A percentile compares a stretch with the other conserved stretches of the same genome.
These are phyloP conservation scores for Camptophora hylomeconis DNA, from an alignment of 2,329 filamentous ascomycete species.

Conservation along the genomic window DNA sequence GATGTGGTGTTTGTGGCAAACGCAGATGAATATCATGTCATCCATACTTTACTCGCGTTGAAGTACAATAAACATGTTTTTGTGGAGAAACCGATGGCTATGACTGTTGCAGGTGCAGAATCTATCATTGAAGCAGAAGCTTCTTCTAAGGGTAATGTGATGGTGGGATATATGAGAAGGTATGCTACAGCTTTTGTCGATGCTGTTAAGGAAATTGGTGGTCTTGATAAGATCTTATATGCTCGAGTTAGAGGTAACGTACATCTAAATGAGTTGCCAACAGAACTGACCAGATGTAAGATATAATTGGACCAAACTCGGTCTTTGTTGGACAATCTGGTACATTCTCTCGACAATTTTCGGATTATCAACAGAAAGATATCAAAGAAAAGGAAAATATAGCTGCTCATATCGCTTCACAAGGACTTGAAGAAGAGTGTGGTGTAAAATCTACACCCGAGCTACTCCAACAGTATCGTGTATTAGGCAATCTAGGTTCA, in stretches of 20 bases:
- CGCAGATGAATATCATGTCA: slow-evolving; percentile 42
- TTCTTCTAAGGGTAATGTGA: slow-evolving; percentile 37
- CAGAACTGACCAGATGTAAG: too few species aligned
- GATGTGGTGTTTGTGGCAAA: slow-evolving; percentile 41
- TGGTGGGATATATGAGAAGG: slow-evolving; percentile 48
- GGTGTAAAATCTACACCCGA: slow-evolving; percentile 19
- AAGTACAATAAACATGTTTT: slow-evolving; percentile 43
- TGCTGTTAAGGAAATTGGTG: slow-evolving; percentile 39
- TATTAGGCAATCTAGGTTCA: slow-evolving; percentile 35
- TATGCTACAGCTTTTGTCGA: slow-evolving; percentile 43
- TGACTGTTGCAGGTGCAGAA: slow-evolving; percentile 35
- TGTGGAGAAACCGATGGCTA: slow-evolving; percentile 45
- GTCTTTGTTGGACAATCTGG: slow-evolving; percentile 21
- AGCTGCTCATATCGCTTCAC: slow-evolving; percentile 18
- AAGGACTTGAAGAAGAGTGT: slow-evolving; percentile 22
- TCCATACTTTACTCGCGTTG: slow-evolving; percentile 39
- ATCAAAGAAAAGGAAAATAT: slow-evolving; percentile 13
- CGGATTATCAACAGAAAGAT: slow-evolving; percentile 25
- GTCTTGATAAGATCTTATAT: slow-evolving; percentile 38
- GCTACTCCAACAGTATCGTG: slow-evolving; percentile 21
- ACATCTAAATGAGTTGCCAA: slow-evolving; percentile 44
- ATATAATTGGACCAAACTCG: slow-evolving; percentile 42
- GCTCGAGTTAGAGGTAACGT: slow-evolving; percentile 38
- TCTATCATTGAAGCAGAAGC: slow-evolving; percentile 38
- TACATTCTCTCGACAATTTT: slow-evolving; percentile 15